Evolutionary conservation across 208 protist species (phyloP).

Genomic region (Trichomonas vaginalis): DNA sequence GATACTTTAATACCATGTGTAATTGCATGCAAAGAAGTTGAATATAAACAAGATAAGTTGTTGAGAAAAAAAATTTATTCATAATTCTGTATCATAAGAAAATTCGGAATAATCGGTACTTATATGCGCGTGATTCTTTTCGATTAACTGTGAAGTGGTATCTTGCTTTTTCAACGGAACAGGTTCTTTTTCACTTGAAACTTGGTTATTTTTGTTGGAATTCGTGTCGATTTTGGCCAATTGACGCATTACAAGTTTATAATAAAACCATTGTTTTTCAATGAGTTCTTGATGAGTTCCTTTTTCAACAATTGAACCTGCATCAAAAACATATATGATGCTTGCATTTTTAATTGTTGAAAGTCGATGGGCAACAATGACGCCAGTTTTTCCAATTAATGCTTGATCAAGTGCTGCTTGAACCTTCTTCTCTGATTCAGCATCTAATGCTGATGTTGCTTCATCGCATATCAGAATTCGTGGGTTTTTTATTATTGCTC

Average conservation of each 20-base stretch:
- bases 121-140: too few relatives aligned
- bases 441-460: not conserved
- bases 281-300: not conserved
- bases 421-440: not conserved
- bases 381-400: not conserved
- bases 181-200: too few relatives aligned
- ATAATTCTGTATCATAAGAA: too few relatives aligned
- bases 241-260: not conserved
- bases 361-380: not conserved
- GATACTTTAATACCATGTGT: too few relatives aligned
- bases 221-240: too few relatives aligned
- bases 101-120: too few relatives aligned
- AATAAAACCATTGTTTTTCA: not conserved
- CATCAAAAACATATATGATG: not conserved
- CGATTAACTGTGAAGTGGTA: too few relatives aligned
- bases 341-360: not conserved
- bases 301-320: not conserved
- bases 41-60: too few relatives aligned
- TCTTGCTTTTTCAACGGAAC: not conserved
- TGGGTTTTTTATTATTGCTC: not conserved
- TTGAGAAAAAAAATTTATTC: too few relatives aligned
- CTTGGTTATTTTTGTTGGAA: too few relatives aligned
- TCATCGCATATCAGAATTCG: not conserved
- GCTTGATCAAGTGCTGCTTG: not conserved
- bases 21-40: too few relatives aligned